Conservation (phyloP, 257 asterid genomes). For the Solanum sparsipilum region DNA sequence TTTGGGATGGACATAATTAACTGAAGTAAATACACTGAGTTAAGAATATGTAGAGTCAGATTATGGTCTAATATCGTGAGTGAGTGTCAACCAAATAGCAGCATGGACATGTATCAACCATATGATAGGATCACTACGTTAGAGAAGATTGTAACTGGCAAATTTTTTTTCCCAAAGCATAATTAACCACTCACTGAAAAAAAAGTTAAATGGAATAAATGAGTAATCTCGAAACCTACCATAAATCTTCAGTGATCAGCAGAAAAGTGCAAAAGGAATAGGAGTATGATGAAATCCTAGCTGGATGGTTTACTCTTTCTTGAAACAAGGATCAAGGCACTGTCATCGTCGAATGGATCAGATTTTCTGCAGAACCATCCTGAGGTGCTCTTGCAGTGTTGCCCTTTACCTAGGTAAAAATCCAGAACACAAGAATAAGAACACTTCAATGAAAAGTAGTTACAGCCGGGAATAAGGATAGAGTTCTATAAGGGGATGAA, state of each 20-base stretch:
- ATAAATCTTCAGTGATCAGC: neutral
- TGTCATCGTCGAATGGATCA: constrained; percentile 29
- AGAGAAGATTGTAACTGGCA: neutral
- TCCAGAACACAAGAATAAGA: neutral
- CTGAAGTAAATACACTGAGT: neutral
- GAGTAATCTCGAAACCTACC: neutral
- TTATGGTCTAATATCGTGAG: neutral
- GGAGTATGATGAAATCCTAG: neutral
- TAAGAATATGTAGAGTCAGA: neutral
- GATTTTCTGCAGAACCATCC: constrained; percentile 32
- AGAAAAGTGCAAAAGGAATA: neutral
- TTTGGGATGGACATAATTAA: neutral
- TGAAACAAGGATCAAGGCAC: constrained; percentile 25
- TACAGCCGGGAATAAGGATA: neutral
- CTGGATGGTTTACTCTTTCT: constrained; percentile 19
- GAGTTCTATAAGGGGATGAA: neutral
- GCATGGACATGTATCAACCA: neutral
- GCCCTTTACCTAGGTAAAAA: constrained; percentile 37
- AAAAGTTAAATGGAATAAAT: neutral
- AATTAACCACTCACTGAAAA: neutral
- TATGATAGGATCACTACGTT: neutral
- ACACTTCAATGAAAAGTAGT: neutral
- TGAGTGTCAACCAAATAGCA: neutral
- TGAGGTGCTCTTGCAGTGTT: constrained; percentile 33
- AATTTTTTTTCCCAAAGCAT: neutral